phyloP scores from a whole-genome alignment of 805 yeast species.

The Teunomyces aglyptinius region DNA sequence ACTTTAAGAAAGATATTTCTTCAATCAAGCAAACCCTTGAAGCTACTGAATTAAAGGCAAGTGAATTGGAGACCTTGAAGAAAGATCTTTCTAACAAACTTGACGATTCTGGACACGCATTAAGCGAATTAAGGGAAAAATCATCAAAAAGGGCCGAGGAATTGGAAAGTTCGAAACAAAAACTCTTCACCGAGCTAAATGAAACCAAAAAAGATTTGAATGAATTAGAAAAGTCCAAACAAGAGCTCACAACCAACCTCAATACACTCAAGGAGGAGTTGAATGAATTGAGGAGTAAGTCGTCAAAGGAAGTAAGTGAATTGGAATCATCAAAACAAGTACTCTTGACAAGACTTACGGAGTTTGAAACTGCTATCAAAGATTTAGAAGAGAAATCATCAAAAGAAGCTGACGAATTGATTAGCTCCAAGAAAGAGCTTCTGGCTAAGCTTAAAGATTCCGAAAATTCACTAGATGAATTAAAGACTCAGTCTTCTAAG shows the following conservation, averaged over 20 bases:
- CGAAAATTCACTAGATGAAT: background rate
- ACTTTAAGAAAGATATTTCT: background rate
- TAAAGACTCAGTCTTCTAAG: slow-evolving; percentile 6
- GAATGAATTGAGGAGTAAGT: background rate
- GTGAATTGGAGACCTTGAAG: background rate
- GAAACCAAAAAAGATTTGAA: background rate
- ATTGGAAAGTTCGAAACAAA: background rate
- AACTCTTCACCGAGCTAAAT: background rate
- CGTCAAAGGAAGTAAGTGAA: background rate
- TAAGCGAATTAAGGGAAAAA: background rate
- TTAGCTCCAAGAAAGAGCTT: background rate
- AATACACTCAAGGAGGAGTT: background rate
- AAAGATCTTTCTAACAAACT: background rate
- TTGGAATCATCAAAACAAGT: background rate
- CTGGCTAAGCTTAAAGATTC: background rate
- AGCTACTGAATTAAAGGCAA: background rate
- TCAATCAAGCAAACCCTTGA: background rate
- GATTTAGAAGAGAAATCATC: background rate
- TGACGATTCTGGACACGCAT: background rate
- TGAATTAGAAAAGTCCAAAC: background rate
- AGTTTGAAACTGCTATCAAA: background rate
- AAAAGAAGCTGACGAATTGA: background rate
- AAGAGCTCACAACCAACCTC: background rate
- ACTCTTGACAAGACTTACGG: background rate
- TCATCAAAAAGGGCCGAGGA: background rate